These are phyloP conservation scores for Penicillium expansum DNA, from an alignment of 2,329 filamentous ascomycete genomes.

Conservation along the genomic window DNA sequence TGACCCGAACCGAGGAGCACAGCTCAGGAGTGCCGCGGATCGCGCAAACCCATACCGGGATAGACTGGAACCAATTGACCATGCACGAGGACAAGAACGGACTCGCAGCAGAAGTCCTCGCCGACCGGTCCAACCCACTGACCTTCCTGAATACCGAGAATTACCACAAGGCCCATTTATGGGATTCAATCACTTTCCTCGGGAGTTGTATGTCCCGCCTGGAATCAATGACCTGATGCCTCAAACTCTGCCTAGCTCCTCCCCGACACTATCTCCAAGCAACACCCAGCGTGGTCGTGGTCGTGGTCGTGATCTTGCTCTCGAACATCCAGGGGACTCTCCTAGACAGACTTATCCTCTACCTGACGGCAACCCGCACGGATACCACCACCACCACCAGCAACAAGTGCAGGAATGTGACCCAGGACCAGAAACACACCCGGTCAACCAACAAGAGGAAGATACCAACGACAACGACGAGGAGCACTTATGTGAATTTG, in stretches of 20 bases:
- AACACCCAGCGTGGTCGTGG: background rate
- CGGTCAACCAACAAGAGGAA: background rate
- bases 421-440: too few relatives aligned
- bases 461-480: background rate
- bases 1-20: background rate
- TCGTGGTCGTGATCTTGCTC: too few relatives aligned
- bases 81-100: background rate
- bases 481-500: slow-evolving; percentile 14
- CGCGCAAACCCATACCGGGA: background rate
- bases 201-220: background rate
- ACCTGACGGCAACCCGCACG: background rate
- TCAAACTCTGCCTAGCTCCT: background rate
- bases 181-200: background rate
- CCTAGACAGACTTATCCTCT: background rate
- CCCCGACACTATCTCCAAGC: background rate
- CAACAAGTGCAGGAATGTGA: background rate
- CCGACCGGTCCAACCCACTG: background rate
- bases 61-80: background rate
- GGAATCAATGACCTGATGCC: background rate
- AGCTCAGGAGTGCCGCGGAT: background rate
- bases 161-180: background rate
- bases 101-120: background rate
- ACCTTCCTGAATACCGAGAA: background rate
- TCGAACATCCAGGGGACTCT: background rate
- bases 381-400: background rate